Evolutionary conservation across 106 monocot genomes (phyloP).

Genomic region (Dendrobium catenatum): DNA sequence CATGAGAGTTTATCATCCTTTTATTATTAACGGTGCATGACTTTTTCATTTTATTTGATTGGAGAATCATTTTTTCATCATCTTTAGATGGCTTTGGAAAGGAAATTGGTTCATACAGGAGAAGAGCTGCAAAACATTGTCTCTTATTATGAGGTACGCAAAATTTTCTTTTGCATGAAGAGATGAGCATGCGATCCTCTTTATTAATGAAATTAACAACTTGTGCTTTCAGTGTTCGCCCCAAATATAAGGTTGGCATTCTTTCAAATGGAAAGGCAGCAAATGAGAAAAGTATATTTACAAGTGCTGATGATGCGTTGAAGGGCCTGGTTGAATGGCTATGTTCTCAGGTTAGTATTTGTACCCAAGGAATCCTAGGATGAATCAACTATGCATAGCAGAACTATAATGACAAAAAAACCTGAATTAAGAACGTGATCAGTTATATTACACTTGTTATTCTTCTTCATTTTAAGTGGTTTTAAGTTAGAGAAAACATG

Average conservation of each 20-base stretch:
- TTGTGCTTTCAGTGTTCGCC: constrained; percentile 46
- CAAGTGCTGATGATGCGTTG: constrained; percentile 65
- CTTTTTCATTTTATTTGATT: not conserved
- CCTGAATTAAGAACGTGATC: not conserved
- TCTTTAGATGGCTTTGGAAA: constrained; percentile 70
- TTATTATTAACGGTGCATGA: too few species aligned
- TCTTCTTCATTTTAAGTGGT: not conserved
- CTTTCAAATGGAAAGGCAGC: constrained; percentile 66
- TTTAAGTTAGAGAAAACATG: not conserved
- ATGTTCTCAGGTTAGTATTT: constrained; percentile 74
- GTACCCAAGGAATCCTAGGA: not conserved
- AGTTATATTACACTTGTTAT: not conserved
- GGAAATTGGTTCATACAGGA: constrained; percentile 98
- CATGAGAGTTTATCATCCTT: too few species aligned
- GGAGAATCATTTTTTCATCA: constrained; percentile 1
- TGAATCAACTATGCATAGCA: not conserved
- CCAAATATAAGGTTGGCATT: constrained; percentile 39
- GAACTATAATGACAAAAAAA: not conserved
- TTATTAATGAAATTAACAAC: not conserved
- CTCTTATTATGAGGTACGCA: constrained; percentile 63
- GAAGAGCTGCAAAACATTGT: constrained; percentile 90
- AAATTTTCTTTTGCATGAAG: not conserved
- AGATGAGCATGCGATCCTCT: not conserved
- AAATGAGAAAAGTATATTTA: constrained; percentile 45
- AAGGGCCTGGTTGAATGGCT: constrained; percentile 78